Evolutionary conservation across 305 asterid genomes (phyloP), one percentile per base, ranked within the genome.

Genomic region (Fraxinus angustifolia): DNA sequence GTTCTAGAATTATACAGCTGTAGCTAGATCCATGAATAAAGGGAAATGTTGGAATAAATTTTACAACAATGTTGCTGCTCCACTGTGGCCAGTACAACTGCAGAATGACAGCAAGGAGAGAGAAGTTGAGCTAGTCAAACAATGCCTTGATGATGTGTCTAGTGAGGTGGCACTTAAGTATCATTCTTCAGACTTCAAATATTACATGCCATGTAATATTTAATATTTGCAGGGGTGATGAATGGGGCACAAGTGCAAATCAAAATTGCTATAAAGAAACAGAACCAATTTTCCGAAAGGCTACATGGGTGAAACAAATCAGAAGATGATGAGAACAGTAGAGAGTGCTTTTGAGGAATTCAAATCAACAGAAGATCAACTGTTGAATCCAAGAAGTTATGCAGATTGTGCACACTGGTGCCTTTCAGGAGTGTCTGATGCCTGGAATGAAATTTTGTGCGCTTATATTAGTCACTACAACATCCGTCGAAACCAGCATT

Each of bases 341-440:
- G 90, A 87, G 76, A 30, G 45, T 11, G 76, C 86, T 23, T 73
- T 88, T 17, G 48, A 70, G 28, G 60, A 87, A 48, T 58, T 88
- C 80, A 86, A 76, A 8, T 83, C 75, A 79, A 45, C 86, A 0
- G 28, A 84, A 81, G 86, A 82, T 19, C 83, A 85, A 75, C 75
- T 82, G 38, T 50, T 65, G 6, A 81, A 80, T 48, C 89, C 90
- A 0, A 74, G 72, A 62, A 81, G 68, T 31, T 83, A 89, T 45
- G 83, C 89, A 8, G 92, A 89, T 79, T 89, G 92, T 70, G 78
- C 80, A 16, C 92, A 87, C 68, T 89, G 89, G 89, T 89, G 92
- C 40, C 88, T 89, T 42, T 87, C 90, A 16, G 90, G 90, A 16
- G 90, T 89, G 38, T 87, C 90, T 16, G 92, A 89, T 83, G 76